Evolutionary conservation across 2,329 filamentous ascomycete species (phyloP), one percentile per base, ranked within the genome.

Genomic region (Phoma herbarum): DNA sequence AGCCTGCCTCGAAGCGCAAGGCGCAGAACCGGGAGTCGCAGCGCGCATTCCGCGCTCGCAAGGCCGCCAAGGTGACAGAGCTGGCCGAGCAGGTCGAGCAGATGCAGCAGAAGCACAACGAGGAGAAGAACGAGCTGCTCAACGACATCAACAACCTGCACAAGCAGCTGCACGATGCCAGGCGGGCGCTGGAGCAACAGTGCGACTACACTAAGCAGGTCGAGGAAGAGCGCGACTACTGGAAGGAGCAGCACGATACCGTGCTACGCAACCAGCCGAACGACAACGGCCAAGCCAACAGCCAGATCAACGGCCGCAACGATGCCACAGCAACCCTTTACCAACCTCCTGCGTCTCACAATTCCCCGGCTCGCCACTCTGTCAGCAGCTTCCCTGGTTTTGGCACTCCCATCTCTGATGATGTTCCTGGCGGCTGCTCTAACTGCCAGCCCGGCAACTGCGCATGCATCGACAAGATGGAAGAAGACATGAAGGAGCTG

Each of bases 1-100:
- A 93, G 51, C 93, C 93, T 14, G 91, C 91, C 1, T 96, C 93
- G 42, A 96, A 96, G 81, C 88, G 95, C 65, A 96, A 97, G 82
- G 91, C 92, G 1, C 95, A 98, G 80, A 98, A 98, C 77, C 86
- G 95, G 60, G 91, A 92, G 45, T 94, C 94, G 3, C 94, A 98
- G 80, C 84, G 94, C 58, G 92, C 91, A 1, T 98, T 98, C 78
- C 86, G 94, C 31, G 93, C 97, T 78, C 85, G 94, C 57, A 87
- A 94, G 63, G 92, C 92, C 2, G 91, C 92, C 23, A 90, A 92
- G 37, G 91, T 97, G 7, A 89, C 90, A 37, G 93, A 86, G 63
- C 78, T 87, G 44, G 81, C 85, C 60, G 54, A 59, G 25, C 67
- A 74, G 52, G 63, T 75, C 6, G 81, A 85, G 49, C 20, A 57